Conservation (phyloP, 2,329 filamentous ascomycete genomes). For the Exophiala aquamarina region DNA sequence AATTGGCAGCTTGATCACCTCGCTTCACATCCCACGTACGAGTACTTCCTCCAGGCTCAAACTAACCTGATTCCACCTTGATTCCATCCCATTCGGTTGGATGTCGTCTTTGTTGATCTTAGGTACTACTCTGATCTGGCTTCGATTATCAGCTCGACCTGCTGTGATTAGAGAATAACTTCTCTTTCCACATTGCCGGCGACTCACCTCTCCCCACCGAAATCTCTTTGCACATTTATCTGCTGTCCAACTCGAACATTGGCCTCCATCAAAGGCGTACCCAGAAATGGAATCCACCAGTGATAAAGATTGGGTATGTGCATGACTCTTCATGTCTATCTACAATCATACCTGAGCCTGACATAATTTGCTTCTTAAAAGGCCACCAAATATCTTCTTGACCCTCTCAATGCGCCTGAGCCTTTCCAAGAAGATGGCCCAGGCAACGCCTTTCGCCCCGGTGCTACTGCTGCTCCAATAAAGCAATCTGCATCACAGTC, state of each 20-base stretch:
- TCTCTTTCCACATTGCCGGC: too few species aligned
- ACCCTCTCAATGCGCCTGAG: slow-evolving; percentile 67
- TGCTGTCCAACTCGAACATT: too few species aligned
- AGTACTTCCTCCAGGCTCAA: background rate
- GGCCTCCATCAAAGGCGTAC: background rate
- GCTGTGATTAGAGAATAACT: too few species aligned
- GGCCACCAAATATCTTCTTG: slow-evolving; percentile 67
- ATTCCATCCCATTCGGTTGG: too few species aligned
- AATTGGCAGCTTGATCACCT: background rate
- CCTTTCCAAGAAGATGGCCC: slow-evolving; percentile 67
- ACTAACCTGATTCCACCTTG: background rate
- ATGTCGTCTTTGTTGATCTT: too few species aligned
- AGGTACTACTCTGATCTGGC: too few species aligned
- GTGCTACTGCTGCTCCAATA: slow-evolving; percentile 9
- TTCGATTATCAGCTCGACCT: too few species aligned
- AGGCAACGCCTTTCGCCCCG: slow-evolving; percentile 53
- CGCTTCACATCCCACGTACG: background rate
- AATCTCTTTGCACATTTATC: too few species aligned
- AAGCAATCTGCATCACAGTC: slow-evolving; percentile 12
- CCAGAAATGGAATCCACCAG: slow-evolving; percentile 34
- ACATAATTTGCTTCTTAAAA: slow-evolving; percentile 33
- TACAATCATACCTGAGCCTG: background rate
- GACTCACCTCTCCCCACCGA: too few species aligned
- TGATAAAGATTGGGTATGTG: slow-evolving; percentile 54
- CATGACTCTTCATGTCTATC: background rate